Base-by-base conservation (phyloP, 2,329 filamentous ascomycete species). In the Bretziella fagacearum region DNA sequence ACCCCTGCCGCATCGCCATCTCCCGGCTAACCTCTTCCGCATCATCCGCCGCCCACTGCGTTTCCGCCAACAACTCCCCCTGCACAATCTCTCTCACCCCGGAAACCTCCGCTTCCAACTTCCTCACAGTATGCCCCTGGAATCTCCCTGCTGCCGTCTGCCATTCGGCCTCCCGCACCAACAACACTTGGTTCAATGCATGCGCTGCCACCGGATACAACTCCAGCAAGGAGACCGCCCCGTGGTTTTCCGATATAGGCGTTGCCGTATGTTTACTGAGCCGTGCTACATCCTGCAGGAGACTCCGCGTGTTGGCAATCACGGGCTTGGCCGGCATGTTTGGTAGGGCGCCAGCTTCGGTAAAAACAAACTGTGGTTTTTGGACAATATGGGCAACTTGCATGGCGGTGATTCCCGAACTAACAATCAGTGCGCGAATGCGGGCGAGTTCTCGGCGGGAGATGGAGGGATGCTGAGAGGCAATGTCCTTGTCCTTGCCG, bases 371-470 rank as follows among this genome's bases (percentile, higher is more conserved):
- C 42, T 61, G 62, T 7, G 60, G 58, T 29, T 68, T 66, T 37
- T 78, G 63, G 3, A 81, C 77, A 40, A 80, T 74, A 3, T 77
- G 72, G 23, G 70, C 69, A 47, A 95, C 83, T 57, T 91, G 84
- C 56, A 78, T 78, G 0, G 89, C 87, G 63, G 93, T 93, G 57
- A 95, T 79, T n/a, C 86, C 87, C 0, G 85, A 84, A 52, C 79
- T 82, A 18, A 93, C 67, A 33, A 94, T 73, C 6, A 93, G 68
- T 1, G 84, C 74, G 49, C 77, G 73, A 2, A 87, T 70, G n/a
- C 85, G 78, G 13, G 82, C 81, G 46, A 93, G 72, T 55, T 95
- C 89, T n/a, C 74, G 74, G 55, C 72, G 76, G 7, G 70, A 77
- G 56, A 15, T 53, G 50, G 26, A 59, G 4, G 35, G 4, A 18